These are phyloP conservation scores for Asterophora parasitica DNA, from an alignment of 768 basidiomycete genomes.

Conservation along the genomic window DNA sequence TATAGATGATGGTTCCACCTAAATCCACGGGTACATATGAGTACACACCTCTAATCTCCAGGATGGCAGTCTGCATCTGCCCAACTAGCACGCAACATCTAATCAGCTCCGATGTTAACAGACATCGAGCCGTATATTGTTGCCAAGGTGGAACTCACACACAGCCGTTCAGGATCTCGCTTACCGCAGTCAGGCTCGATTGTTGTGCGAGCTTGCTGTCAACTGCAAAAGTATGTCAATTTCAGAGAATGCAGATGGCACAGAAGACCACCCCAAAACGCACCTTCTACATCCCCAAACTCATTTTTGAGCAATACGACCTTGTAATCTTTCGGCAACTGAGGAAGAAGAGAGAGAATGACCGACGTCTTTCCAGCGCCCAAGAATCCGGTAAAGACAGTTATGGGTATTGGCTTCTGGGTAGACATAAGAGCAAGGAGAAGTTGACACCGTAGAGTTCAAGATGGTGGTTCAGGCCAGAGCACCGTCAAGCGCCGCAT, in stretches of 20 bases:
- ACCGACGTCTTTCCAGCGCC: slow-evolving; percentile 78
- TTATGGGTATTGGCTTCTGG: slow-evolving; percentile 64
- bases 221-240: slow-evolving; percentile 37
- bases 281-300: slow-evolving; percentile 91
- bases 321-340: slow-evolving; percentile 80
- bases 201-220: slow-evolving; percentile 89
- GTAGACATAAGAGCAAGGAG: neutral
- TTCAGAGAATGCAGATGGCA: no score
- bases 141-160: slow-evolving; percentile 50
- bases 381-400: slow-evolving; percentile 93
- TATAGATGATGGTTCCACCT: neutral
- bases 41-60: slow-evolving; percentile 74
- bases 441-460: no score
- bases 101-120: neutral
- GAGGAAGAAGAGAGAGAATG: slow-evolving; percentile 79
- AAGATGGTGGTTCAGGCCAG: no score
- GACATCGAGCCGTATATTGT: neutral
- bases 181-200: slow-evolving; percentile 80
- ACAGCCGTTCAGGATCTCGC: slow-evolving; percentile 95
- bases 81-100: slow-evolving; percentile 95
- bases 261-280: slow-evolving; percentile 1
- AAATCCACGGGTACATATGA: neutral
- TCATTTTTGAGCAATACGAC: slow-evolving; percentile 94
- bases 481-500: no score
- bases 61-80: slow-evolving; percentile 85